These are phyloP conservation scores for Calonectria montana DNA, from an alignment of 2,329 filamentous ascomycete genomes.

Conservation along the genomic window DNA sequence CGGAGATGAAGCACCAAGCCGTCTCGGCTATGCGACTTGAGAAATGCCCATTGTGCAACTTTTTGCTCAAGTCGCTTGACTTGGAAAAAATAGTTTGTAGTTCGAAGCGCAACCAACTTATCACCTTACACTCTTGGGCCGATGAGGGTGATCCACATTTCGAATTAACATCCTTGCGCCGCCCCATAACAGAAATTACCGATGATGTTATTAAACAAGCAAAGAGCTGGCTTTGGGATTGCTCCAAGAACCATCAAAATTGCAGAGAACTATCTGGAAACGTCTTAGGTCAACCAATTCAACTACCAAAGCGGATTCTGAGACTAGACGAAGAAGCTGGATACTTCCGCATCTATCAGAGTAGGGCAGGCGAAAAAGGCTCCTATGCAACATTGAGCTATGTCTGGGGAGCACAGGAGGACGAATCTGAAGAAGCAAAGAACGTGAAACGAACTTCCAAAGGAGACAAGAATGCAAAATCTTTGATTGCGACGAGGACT, in stretches of 20 bases:
- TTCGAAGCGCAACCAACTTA: neutral
- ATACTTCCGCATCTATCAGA: neutral
- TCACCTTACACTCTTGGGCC: neutral
- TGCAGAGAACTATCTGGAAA: neutral
- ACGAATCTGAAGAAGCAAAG: neutral
- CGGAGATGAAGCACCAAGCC: neutral
- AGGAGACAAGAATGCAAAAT: neutral
- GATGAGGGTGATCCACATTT: neutral
- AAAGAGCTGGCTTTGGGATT: neutral
- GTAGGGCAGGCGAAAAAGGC: neutral
- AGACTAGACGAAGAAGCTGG: neutral
- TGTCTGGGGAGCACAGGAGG: neutral
- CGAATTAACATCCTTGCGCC: neutral
- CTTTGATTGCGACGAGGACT: neutral
- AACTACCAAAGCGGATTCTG: neutral
- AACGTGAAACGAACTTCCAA: neutral
- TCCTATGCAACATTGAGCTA: constrained; percentile 2
- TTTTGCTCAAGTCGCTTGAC: neutral
- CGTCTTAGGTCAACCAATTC: neutral
- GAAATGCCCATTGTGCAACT: neutral
- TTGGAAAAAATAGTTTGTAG: neutral
- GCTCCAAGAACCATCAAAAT: neutral
- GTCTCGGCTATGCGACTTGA: neutral
- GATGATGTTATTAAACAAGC: neutral
- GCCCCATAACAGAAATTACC: neutral